These are phyloP conservation scores for Calonectria montana DNA, from an alignment of 2,329 filamentous ascomycete species.

Conservation along the genomic window DNA sequence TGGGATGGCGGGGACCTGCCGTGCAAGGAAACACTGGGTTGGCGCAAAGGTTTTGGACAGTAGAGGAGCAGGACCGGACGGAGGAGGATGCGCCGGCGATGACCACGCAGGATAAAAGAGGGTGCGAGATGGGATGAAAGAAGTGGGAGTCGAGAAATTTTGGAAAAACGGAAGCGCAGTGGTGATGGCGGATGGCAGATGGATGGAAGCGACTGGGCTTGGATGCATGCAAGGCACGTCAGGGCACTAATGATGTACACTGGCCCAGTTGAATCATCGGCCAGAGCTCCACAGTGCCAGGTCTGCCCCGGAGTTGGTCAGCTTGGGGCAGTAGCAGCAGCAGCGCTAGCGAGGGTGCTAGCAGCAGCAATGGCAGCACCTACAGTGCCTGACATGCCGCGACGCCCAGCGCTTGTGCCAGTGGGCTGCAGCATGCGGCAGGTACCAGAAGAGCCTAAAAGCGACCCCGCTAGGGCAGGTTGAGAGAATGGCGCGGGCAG, in stretches of 20 bases:
- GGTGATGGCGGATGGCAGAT: conserved; percentile 6
- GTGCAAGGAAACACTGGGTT: not conserved
- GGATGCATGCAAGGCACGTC: conserved; percentile 22
- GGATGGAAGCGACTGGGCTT: conserved; percentile 1
- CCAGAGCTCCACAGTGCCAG: conserved; percentile 11
- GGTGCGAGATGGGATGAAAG: not conserved
- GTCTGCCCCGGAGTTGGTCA: not conserved
- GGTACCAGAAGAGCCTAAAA: conserved; percentile 7
- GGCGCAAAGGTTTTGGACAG: not conserved
- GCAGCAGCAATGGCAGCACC: not conserved
- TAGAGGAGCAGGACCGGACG: not conserved
- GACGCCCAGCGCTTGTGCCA: not conserved
- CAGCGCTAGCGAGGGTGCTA: not conserved
- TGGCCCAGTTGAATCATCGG: conserved; percentile 8
- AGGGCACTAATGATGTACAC: conserved; percentile 14
- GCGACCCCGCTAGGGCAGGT: not conserved
- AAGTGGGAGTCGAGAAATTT: not conserved
- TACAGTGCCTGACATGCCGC: not conserved
- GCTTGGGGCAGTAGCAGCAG: not conserved
- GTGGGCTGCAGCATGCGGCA: conserved; percentile 4
- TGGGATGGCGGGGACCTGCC: conserved; percentile 1
- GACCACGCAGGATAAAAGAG: not conserved
- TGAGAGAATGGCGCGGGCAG: not conserved
- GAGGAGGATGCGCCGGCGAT: not conserved
- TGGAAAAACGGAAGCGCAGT: conserved; percentile 3